phyloP scores from a whole-genome alignment of 352 stramenopile genomes.

The Phytopythium oedochilum region DNA sequence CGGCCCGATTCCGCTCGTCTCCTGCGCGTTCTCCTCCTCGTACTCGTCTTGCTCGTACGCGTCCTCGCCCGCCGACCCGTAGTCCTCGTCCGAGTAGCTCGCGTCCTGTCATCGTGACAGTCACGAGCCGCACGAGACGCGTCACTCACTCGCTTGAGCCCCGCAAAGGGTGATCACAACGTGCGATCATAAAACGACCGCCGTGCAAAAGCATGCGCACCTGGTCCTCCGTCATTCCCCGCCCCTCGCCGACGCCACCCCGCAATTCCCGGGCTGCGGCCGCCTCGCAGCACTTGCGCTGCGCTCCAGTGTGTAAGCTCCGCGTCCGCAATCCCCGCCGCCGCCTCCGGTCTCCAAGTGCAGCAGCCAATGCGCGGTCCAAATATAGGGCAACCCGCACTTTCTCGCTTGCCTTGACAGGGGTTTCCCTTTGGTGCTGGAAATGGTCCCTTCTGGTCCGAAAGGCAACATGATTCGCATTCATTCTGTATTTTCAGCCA shows the following conservation, averaged over 20 bases:
- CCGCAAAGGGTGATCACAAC: background rate
- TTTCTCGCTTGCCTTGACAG: no score
- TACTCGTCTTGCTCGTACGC: slow-evolving; percentile 15
- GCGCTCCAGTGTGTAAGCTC: no score
- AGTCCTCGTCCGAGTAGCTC: slow-evolving; percentile 54
- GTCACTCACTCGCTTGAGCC: background rate
- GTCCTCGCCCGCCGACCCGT: slow-evolving; percentile 18
- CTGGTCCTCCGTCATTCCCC: slow-evolving; percentile 10
- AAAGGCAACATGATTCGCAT: slow-evolving; percentile 5
- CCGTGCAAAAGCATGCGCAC: background rate
- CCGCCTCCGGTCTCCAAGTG: no score
- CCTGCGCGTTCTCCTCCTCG: slow-evolving; percentile 7
- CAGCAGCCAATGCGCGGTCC: no score
- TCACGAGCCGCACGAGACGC: background rate
- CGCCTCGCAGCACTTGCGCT: no score
- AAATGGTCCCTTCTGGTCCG: slow-evolving; percentile 2
- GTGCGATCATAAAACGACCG: slow-evolving; percentile 1
- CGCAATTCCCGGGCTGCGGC: no score
- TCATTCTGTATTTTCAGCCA: background rate
- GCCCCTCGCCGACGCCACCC: background rate
- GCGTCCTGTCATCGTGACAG: no score
- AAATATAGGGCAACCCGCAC: no score
- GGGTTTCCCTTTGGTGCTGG: no score
- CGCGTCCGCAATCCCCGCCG: no score
- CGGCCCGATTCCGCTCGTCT: background rate